Evolutionary conservation across 345 rosid genomes (phyloP).

Genomic region (Kandelia obovata): DNA sequence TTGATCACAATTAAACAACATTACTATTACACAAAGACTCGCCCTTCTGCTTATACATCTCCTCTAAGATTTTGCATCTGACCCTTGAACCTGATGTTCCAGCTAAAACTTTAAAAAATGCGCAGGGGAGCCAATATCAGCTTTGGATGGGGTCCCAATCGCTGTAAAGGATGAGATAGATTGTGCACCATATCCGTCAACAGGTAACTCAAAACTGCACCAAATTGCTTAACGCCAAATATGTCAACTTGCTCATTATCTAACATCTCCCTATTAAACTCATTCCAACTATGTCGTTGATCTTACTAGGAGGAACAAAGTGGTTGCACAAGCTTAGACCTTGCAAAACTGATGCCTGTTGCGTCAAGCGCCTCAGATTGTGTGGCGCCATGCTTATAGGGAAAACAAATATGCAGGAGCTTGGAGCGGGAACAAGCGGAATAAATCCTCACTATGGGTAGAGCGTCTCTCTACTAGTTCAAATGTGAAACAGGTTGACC

Average conservation of each 20-base stretch:
- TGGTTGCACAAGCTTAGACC: slow-evolving; percentile 61
- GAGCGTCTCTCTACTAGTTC: not conserved
- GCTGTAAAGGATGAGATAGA: slow-evolving; percentile 80
- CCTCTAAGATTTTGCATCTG: not conserved
- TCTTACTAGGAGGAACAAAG: slow-evolving; percentile 59
- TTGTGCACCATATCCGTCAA: slow-evolving; percentile 70
- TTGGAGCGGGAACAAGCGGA: slow-evolving; percentile 77
- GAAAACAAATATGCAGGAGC: slow-evolving; percentile 82
- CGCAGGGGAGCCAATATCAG: slow-evolving; percentile 58
- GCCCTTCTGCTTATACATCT: not conserved
- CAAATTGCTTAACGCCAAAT: not conserved
- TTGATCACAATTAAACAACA: too few species aligned
- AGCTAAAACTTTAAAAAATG: not conserved
- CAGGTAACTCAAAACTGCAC: slow-evolving; percentile 33
- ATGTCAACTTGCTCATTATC: not conserved
- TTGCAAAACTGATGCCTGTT: slow-evolving; percentile 53
- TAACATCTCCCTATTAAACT: not conserved
- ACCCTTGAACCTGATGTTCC: not conserved
- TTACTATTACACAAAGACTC: too few species aligned
- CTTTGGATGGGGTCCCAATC: slow-evolving; percentile 63
- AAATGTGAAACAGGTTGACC: not conserved
- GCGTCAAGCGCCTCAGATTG: slow-evolving; percentile 50
- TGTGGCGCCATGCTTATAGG: slow-evolving; percentile 70
- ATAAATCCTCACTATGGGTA: slow-evolving; percentile 79
- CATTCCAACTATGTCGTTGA: not conserved